Percentiles rank a stretch among this genome's conserved stretches.
Evolutionary conservation across 495 filamentous ascomycete genomes (phyloP).

Genomic region (Neurospora hispaniola): DNA sequence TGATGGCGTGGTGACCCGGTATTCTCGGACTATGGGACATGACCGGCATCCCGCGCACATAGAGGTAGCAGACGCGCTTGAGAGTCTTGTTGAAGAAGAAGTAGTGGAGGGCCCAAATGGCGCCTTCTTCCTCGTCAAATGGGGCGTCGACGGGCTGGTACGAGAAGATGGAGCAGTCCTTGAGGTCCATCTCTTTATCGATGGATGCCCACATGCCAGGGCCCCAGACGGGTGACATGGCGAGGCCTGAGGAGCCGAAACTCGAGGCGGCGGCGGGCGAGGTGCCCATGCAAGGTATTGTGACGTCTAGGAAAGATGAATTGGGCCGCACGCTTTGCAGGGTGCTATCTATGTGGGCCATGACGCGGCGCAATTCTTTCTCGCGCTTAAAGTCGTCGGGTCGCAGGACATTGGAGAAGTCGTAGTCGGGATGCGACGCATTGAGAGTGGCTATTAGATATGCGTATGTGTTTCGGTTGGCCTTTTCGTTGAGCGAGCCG

Average conservation of each 20-base stretch:
- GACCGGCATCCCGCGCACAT: conserved; percentile 74
- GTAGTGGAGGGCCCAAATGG: conserved; percentile 91
- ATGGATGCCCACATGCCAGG: conserved; percentile 82
- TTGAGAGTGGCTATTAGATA: conserved; percentile 98
- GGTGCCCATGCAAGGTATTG: conserved; percentile 11
- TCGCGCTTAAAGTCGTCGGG: conserved; percentile 82
- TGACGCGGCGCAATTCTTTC: conserved; percentile 60
- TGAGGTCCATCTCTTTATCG: conserved; percentile 82
- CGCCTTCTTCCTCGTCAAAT: conserved; percentile 79
- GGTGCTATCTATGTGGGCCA: conserved; percentile 75
- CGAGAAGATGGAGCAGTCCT: conserved; percentile 74
- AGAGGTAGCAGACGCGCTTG: conserved; percentile 93
- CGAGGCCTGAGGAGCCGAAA: conserved; percentile 18
- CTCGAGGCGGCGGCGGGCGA: conserved; percentile 18
- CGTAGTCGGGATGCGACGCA: conserved; percentile 92
- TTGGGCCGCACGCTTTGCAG: conserved; percentile 70
- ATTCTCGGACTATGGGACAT: conserved; percentile 56
- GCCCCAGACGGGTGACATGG: conserved; percentile 50
- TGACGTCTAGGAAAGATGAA: conserved; percentile 15
- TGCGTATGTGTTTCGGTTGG: conserved; percentile 82
- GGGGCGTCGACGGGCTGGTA: conserved; percentile 78
- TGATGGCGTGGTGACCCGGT: conserved; percentile 12
- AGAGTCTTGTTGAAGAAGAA: conserved; percentile 92
- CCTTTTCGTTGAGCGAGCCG: conserved; percentile 73
- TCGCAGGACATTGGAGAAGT: conserved; percentile 83